Evolutionary conservation across 139 green algal species (phyloP), one percentile per base, ranked within the genome.

Genomic region (Tetradesmus lagerheimii): DNA sequence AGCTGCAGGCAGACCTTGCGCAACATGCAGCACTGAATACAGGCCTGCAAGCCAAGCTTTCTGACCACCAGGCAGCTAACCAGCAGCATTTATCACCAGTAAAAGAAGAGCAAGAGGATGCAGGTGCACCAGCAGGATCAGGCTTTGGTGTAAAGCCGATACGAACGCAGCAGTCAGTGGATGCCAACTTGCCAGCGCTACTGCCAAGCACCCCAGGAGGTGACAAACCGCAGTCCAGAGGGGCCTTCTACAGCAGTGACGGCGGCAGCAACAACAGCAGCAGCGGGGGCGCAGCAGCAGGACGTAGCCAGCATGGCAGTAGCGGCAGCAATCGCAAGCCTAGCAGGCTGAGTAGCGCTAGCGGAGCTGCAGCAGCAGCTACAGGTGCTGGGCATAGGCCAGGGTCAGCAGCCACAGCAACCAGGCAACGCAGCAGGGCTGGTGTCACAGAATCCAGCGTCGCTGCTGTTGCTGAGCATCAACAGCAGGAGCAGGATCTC

Each of bases 1-100:
- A 90, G n/a, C 85, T 91, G 80, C 83, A 84, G 35, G 75, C 75
- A 20, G 76, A 82, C 34, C 45, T 91, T 67, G 16, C 74, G 0
- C 39, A 45, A 74, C 79, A 41, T 79, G 50, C 89, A 74, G 85
- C 85, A 25, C 53, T 82, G 15, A 85, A 38, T 43, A 57, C 35
- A 41, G 74, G 38, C 31, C 57, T 87, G 57, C 43, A 76, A 57
- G 20, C 31, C 31, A 41, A 27, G 23, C 18, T 18, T 41, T 41
- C 83, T 62, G 74, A 71, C 23, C 43, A 50, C 45, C 43, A 89
- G 67, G 39, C 47, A 67, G 57, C 45, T 27, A 31, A 31, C 34
- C 85, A 83, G 43, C 71, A 71, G 45, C 34, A 41, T 2, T 66
- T 64, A 2, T 47, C 47, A 35, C 31, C 43, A 86, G 34, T 41